These are phyloP conservation scores for Nitzschia sp. DNA, from an alignment of 108 stramenopile species.

Conservation along the genomic window DNA sequence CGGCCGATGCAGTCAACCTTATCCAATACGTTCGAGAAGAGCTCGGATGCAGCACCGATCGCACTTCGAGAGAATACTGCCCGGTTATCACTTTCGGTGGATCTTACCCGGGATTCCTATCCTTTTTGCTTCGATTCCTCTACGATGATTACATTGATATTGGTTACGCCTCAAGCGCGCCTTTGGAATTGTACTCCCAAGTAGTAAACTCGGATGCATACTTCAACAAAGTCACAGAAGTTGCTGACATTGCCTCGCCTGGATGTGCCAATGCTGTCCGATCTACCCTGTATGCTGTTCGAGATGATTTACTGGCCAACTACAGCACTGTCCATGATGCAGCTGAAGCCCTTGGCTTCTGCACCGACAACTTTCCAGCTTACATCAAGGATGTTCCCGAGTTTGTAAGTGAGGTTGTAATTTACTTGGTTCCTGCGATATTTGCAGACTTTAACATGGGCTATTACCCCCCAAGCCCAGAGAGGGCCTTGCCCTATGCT, in stretches of 20 bases:
- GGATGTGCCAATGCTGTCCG: conserved; percentile 63
- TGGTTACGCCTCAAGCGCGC: conserved; percentile 69
- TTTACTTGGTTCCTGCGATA: conserved; percentile 53
- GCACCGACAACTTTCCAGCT: conserved; percentile 35
- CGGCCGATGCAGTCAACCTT: conserved; percentile 48
- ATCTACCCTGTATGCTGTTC: conserved; percentile 35
- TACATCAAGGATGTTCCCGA: conserved; percentile 44
- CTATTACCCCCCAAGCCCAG: conserved; percentile 66
- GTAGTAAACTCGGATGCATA: conserved; percentile 46
- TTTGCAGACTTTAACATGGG: conserved; percentile 81
- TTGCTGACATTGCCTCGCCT: conserved; percentile 53
- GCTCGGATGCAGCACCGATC: conserved; percentile 46
- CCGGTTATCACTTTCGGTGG: conserved; percentile 79
- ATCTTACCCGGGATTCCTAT: conserved; percentile 77
- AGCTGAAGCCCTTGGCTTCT: conserved; percentile 42
- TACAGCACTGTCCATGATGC: conserved; percentile 13
- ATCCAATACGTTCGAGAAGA: conserved; percentile 35
- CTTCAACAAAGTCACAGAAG: conserved; percentile 63
- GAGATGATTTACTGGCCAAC: conserved; percentile 13
- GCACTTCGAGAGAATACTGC: conserved; percentile 52
- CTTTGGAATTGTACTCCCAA: conserved; percentile 69
- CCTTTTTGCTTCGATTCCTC: conserved; percentile 64
- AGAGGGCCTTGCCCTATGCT: conserved; percentile 42
- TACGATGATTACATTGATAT: conserved; percentile 70
- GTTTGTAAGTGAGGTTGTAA: conserved; percentile 44